phyloP scores from a whole-genome alignment of 768 basidiomycete species.

The Piloderma croceum region DNA sequence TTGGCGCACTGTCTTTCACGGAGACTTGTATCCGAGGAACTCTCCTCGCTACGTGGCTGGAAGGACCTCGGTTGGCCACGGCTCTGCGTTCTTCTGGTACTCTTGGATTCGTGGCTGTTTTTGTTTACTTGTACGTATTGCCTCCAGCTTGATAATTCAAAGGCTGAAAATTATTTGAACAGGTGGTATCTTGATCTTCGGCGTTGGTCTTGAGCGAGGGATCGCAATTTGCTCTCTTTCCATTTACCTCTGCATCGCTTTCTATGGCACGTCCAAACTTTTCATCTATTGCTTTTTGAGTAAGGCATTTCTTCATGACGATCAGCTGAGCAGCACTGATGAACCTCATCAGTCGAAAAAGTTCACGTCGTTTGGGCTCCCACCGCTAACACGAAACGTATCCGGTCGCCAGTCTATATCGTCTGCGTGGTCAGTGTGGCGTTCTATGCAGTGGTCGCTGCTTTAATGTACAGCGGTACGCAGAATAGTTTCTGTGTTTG shows the following conservation, averaged over 20 bases:
- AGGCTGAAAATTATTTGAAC: constrained; percentile 5
- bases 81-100: constrained; percentile 34
- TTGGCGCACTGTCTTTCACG: constrained; percentile 36
- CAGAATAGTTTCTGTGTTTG: no score
- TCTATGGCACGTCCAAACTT: constrained; percentile 34
- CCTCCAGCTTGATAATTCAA: background rate
- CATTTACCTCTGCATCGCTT: constrained; percentile 38
- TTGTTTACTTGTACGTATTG: constrained; percentile 31
- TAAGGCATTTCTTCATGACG: no score
- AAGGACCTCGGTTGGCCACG: constrained; percentile 34
- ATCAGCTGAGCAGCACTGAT: no score
- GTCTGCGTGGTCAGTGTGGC: constrained; percentile 31
- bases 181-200: constrained; percentile 42
- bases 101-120: constrained; percentile 41
- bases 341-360: constrained; percentile 32
- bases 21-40: constrained; percentile 26
- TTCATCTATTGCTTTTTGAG: constrained; percentile 45
- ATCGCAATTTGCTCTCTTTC: constrained; percentile 33
- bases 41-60: constrained; percentile 23
- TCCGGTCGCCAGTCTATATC: constrained; percentile 38
- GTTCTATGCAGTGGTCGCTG: constrained; percentile 35
- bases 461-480: constrained; percentile 34
- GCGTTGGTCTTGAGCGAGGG: constrained; percentile 37
- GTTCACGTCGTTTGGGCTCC: constrained; percentile 44
- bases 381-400: constrained; percentile 25